Conservation (phyloP, 208 protist species). For the Leptomonas seymouri region DNA sequence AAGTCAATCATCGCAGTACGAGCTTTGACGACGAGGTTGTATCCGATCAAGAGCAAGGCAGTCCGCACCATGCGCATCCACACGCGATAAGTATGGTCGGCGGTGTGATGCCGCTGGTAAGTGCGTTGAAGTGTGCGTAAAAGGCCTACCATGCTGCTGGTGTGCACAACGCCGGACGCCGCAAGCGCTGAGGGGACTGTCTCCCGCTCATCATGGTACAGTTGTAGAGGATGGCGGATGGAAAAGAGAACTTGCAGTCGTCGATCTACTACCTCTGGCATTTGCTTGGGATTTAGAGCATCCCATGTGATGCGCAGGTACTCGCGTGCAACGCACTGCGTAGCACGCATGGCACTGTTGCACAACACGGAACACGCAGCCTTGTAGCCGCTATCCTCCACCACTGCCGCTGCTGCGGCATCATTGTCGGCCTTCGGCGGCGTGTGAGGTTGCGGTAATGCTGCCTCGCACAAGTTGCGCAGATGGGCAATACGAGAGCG, state of each 20-base stretch:
- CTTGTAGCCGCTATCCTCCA: slow-evolving; percentile 15
- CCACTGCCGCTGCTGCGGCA: not conserved
- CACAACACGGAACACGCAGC: slow-evolving; percentile 7
- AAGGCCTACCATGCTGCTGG: slow-evolving; percentile 15
- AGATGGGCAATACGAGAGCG: not conserved
- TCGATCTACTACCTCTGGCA: slow-evolving; percentile 15
- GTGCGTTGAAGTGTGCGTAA: slow-evolving; percentile 8
- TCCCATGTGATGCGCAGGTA: slow-evolving; percentile 64
- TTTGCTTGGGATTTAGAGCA: slow-evolving; percentile 35
- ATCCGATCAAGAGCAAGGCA: slow-evolving; percentile 30
- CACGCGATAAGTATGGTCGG: not conserved
- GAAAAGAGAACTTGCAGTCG: slow-evolving; percentile 16
- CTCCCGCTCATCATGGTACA: not conserved
- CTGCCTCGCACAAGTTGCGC: not conserved
- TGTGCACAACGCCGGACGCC: slow-evolving; percentile 5
- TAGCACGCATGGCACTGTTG: slow-evolving; percentile 12
- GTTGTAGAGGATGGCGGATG: not conserved
- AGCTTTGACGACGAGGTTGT: slow-evolving; percentile 32
- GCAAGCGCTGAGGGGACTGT: not conserved
- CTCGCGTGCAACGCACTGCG: slow-evolving; percentile 31
- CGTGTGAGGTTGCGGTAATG: not conserved
- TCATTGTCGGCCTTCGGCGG: not conserved
- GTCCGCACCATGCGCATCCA: slow-evolving; percentile 14
- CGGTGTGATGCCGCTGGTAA: slow-evolving; percentile 2
- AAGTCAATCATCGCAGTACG: slow-evolving; percentile 22